Percentiles rank a stretch among this genome's conserved stretches.
phyloP scores from a whole-genome alignment of 768 basidiomycete species.

The Hypholoma fasciculare region DNA sequence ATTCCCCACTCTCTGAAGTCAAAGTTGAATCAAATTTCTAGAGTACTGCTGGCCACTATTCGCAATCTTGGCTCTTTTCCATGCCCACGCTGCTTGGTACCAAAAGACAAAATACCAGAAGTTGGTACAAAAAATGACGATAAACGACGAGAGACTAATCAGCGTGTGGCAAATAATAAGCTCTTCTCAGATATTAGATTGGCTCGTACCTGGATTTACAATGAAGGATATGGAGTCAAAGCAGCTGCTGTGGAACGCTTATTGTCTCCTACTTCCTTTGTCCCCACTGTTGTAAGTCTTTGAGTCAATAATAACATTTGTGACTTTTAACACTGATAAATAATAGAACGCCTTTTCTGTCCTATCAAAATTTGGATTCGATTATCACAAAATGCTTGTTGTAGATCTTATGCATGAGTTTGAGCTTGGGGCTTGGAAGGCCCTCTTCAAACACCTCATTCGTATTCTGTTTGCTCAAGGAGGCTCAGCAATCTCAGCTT shows the following conservation, averaged over 20 bases:
- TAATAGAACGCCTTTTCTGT: constrained; percentile 31
- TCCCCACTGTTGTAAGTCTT: constrained; percentile 12
- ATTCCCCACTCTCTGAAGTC: not conserved
- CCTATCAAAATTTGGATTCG: constrained; percentile 17
- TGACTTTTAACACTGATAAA: not conserved
- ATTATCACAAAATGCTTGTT: constrained; percentile 24
- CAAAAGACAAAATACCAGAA: constrained; percentile 22
- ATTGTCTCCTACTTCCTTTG: constrained; percentile 4
- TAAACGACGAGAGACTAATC: not conserved
- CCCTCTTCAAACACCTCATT: constrained; percentile 30
- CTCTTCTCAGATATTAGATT: not conserved
- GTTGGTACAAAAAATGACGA: constrained; percentile 28
- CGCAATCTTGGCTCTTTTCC: constrained; percentile 29
- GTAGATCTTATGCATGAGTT: too few relatives aligned
- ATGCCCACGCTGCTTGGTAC: constrained; percentile 37
- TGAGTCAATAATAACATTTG: too few relatives aligned
- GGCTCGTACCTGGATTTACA: constrained; percentile 5
- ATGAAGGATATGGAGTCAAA: constrained; percentile 4
- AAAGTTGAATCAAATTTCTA: constrained; percentile 1
- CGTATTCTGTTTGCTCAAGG: constrained; percentile 21
- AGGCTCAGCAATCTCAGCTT: not conserved
- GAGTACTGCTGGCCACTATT: constrained; percentile 35
- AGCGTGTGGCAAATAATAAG: constrained; percentile 5
- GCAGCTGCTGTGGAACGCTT: not conserved
- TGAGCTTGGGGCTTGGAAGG: constrained; percentile 36